A percentile compares a stretch with the other conserved stretches of the same genome.
These are phyloP conservation scores for Diversispora epigaea DNA, from an alignment of 192 early-diverging fungal species.

Conservation along the genomic window DNA sequence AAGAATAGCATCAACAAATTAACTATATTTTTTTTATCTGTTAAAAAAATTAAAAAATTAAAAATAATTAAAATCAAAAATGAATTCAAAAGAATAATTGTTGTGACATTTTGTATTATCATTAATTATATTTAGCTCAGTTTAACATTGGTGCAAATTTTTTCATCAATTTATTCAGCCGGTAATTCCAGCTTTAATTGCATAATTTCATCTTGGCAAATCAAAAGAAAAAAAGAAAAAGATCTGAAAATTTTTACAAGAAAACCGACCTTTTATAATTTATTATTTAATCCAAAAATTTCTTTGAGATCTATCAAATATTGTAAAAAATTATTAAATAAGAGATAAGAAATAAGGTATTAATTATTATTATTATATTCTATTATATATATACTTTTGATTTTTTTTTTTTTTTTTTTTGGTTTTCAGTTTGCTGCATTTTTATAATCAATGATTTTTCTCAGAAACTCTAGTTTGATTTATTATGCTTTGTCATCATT, in stretches of 20 bases:
- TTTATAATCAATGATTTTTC: constrained; percentile 42
- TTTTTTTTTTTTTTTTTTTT: too few relatives aligned
- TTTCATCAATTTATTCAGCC: constrained; percentile 65
- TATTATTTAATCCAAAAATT: too few relatives aligned
- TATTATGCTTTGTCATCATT: constrained; percentile 29
- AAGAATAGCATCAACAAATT: too few relatives aligned
- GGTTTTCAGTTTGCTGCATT: background rate
- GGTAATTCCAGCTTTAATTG: constrained; percentile 79
- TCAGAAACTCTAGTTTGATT: constrained; percentile 62
- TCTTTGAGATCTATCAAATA: too few relatives aligned
- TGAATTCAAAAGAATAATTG: constrained; percentile 14
- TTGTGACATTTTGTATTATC: too few relatives aligned
- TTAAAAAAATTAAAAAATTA: too few relatives aligned
- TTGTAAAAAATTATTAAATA: too few relatives aligned
- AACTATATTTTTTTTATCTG: too few relatives aligned
- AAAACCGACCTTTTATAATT: background rate
- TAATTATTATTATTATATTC: too few relatives aligned
- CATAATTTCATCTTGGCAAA: constrained; percentile 36
- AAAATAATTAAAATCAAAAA: constrained; percentile 11
- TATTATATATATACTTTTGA: too few relatives aligned
- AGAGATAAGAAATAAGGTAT: too few relatives aligned
- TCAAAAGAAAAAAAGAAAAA: background rate
- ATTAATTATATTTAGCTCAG: background rate
- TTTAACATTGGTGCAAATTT: constrained; percentile 60
- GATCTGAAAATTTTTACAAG: constrained; percentile 4